phyloP scores from a whole-genome alignment of 345 rosid genomes.

The Eucalyptus marginata region DNA sequence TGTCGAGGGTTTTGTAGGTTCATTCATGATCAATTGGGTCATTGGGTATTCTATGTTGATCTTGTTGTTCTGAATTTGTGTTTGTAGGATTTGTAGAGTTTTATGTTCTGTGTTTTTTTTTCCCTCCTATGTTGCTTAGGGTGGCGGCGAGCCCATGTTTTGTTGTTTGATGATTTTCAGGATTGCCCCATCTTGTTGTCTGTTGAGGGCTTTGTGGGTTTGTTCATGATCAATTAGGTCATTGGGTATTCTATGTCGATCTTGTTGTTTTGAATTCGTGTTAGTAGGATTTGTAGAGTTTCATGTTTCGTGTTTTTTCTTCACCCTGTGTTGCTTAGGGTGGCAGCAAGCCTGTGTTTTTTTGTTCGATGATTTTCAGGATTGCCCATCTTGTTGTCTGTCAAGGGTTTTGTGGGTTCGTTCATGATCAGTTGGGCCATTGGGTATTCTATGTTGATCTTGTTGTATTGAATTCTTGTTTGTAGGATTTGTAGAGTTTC shows the following conservation, averaged over 20 bases:
- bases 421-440: background rate
- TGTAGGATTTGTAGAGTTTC: background rate
- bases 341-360: background rate
- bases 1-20: background rate
- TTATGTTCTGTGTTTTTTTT: no score
- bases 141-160: background rate
- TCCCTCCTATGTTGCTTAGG: background rate
- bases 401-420: background rate
- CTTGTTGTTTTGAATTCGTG: background rate
- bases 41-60: background rate
- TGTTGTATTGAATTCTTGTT: background rate
- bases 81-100: background rate
- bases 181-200: background rate
- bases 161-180: background rate
- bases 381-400: background rate
- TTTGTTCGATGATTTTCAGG: background rate
- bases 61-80: background rate
- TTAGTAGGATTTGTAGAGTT: background rate
- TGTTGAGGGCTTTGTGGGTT: background rate
- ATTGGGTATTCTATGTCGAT: background rate
- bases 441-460: background rate
- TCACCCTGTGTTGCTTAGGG: background rate
- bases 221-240: background rate
- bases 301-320: background rate
- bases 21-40: background rate